A percentile compares a stretch with the other conserved stretches of the same genome.
Conservation (phyloP, 129 eudicot species). For the Cynara cardunculus region DNA sequence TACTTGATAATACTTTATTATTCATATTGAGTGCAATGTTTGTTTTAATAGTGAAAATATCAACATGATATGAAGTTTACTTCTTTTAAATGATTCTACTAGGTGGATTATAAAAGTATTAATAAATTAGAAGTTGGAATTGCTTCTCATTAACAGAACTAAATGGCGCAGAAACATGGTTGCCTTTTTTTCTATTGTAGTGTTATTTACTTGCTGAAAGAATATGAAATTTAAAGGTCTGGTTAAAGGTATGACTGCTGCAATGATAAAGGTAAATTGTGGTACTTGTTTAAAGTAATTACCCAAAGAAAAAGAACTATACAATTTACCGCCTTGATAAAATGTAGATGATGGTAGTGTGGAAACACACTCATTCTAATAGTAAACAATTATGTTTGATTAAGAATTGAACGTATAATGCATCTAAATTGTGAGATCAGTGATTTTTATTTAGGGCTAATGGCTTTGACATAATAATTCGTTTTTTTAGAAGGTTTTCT, state of each 20-base stretch:
- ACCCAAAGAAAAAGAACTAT: background rate
- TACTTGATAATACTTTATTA: background rate
- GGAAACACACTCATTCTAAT: conserved; percentile 9
- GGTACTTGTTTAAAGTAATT: background rate
- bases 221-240: background rate
- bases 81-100: conserved; percentile 1
- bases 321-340: background rate
- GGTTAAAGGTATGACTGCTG: conserved; percentile 12
- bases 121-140: background rate
- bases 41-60: background rate
- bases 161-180: background rate
- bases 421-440: background rate
- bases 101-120: background rate
- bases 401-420: background rate
- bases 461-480: background rate
- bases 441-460: background rate
- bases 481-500: background rate
- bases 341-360: conserved; percentile 4
- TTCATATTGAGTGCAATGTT: background rate
- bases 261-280: background rate
- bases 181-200: background rate
- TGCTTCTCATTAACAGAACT: background rate
- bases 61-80: background rate
- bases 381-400: background rate
- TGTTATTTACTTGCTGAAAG: background rate